phyloP scores from a whole-genome alignment of 2,329 filamentous ascomycete genomes.

The Teratosphaeria pseudoeucalypti region DNA sequence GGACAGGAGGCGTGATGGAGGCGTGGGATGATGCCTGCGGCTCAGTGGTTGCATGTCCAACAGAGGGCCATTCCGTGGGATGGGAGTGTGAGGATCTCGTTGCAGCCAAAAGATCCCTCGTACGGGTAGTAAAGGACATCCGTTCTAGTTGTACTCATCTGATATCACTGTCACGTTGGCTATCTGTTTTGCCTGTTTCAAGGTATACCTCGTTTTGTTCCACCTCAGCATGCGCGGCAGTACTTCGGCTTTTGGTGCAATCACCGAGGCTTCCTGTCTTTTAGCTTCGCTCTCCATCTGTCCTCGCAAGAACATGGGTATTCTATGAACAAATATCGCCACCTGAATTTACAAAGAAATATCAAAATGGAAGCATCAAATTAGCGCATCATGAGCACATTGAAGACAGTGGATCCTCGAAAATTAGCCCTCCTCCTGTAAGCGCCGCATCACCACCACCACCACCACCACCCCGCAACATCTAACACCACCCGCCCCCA shows the following conservation, averaged over 20 bases:
- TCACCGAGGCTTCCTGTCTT: neutral
- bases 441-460: neutral
- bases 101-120: neutral
- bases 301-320: neutral
- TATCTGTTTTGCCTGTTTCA: neutral
- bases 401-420: neutral
- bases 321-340: neutral
- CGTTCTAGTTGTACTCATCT: neutral
- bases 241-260: neutral
- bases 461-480: neutral
- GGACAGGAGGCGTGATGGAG: conserved; percentile 38
- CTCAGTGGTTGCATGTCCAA: neutral
- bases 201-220: neutral
- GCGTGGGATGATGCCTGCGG: neutral
- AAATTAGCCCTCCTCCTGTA: neutral
- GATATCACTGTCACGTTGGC: neutral
- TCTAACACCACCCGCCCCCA: neutral
- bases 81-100: neutral
- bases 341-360: too few relatives aligned
- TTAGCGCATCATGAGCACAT: neutral
- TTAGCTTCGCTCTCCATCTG: neutral
- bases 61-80: neutral
- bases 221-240: too few relatives aligned
- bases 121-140: neutral
- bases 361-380: neutral